A percentile compares a stretch with the other conserved stretches of the same genome.
These are phyloP conservation scores for Suhomyces atakaporum DNA, from an alignment of 1,139 yeast species.

Conservation along the genomic window DNA sequence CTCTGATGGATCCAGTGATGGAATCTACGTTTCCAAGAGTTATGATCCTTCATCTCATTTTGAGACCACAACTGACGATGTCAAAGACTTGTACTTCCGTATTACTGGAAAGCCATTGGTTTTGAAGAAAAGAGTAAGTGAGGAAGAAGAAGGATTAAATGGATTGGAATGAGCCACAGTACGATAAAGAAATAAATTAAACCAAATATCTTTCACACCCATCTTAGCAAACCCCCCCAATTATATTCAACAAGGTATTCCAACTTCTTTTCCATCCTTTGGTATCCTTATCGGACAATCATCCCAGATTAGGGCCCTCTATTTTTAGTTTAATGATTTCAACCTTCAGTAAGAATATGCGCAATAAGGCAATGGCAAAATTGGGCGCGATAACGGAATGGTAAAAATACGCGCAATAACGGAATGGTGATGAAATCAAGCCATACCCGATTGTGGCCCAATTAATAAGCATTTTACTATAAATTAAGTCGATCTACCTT, in stretches of 20 bases:
- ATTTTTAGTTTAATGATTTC: too few species aligned
- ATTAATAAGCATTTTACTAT: background rate
- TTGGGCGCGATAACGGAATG: too few species aligned
- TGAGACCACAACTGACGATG: conserved; percentile 95
- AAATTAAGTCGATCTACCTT: background rate
- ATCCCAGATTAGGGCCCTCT: background rate
- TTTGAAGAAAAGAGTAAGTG: conserved; percentile 70
- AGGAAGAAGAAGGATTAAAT: conserved; percentile 49
- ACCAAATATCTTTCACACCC: too few species aligned
- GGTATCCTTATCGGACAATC: too few species aligned
- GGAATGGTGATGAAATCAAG: background rate
- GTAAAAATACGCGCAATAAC: too few species aligned
- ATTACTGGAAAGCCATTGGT: conserved; percentile 91
- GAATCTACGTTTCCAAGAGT: conserved; percentile 80
- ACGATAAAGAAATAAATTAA: background rate
- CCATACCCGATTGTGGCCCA: background rate
- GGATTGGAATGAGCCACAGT: conserved; percentile 16
- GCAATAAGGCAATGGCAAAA: too few species aligned
- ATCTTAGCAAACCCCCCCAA: too few species aligned
- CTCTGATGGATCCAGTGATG: conserved; percentile 78
- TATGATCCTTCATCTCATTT: conserved; percentile 96
- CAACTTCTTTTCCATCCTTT: background rate
- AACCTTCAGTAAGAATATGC: too few species aligned
- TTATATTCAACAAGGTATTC: background rate
- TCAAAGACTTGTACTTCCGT: conserved; percentile 85